Base-by-base conservation (phyloP, 2,329 filamentous ascomycete genomes). In the Tolypocladium inflatum region DNA sequence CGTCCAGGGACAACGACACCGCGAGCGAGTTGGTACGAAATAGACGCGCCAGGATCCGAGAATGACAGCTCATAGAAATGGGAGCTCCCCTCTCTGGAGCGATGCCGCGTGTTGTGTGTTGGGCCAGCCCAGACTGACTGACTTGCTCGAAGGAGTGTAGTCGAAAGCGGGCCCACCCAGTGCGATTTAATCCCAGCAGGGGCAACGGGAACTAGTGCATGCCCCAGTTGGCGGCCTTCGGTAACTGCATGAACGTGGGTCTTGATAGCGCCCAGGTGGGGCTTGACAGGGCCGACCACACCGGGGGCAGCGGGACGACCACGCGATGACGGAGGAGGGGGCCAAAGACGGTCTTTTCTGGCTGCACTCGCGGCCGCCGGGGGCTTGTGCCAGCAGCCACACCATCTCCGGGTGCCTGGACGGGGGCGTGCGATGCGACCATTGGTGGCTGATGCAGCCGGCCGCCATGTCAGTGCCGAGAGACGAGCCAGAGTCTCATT, bases 181-280 rank as follows among this genome's bases (percentile, higher is more conserved):
- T 58, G 58, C 48, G 63, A 30, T 26, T 11, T 21, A 37, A 51
- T 43, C 57, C 53, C 38, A 26, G 58, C 58, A 59, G 35, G 55
- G 55, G n/a, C 7, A 15, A 38, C 69, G 68, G 69, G 69, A 70
- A 59, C 70, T 71, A 71, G 63, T 55, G 64, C 60, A 64, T 52
- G 58, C 57, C 60, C 61, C 61, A 38, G 58, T 63, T 65, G 65
- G 63, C 59, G 57, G 11, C 55, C 64, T 63, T 66, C 67, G 59
- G 60, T 71, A 70, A 50, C 63, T 68, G 65, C 69, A 71, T 71
- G 55, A 51, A 45, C 55, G 43, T 55, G 43, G 58, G 58, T 30
- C 21, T 19, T 13, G 50, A 21, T 51, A 45, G 51, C 45, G 45
- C 15, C 56, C 41, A 58, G 33, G 52, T 55, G 52, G 56, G 55